Evolutionary conservation across 2,329 filamentous ascomycete species (phyloP), one percentile per base, ranked within the genome.

Genomic region (Gaeumannomyces sp.): DNA sequence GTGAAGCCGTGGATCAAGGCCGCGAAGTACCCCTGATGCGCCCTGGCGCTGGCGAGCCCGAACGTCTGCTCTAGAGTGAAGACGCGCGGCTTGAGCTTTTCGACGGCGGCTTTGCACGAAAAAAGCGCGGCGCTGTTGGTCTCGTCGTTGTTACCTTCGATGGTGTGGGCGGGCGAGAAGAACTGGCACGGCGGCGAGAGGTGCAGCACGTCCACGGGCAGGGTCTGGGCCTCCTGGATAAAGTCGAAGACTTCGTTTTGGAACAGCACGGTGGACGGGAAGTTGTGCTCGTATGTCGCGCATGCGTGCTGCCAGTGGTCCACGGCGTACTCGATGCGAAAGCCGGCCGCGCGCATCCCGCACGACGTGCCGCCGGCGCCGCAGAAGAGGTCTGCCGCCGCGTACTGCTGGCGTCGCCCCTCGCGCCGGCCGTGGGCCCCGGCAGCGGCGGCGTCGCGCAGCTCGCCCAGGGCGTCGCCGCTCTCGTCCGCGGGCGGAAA

Each of bases 41-140:
- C 45, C 0, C 79, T 74, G 0, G 82, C 75, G 28, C 80, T 78
- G 0, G 84, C 73, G 1, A 96, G 81, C 0, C 91, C 91, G 63
- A 85, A 87, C 0, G 92, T 93, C 71, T 96, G 89, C 70, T 96
- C 92, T 0, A 96, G 77, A 0, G 91, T 96, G 1, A 91, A 83
- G 0, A 95, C 72, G 0, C 92, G 81, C 0, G 92, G 91, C 0
- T 81, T 83, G 0, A 83, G 73, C 50, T 82, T 82, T 6, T 81
- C 75, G 0, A 94, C 76, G 0, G 93, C 73, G 4, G 82, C 74
- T 1, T 79, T 76, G 63, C 84, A 85, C 0, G 80, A 77, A 67
- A 83, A 85, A 0, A 88, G 71, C 0, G 81, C 81, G 1, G 86
- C 85, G 0, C 85, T 86, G 69, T 96, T 95, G 0, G 76, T 80